These are phyloP conservation scores for Kodamaea plutei DNA, from an alignment of 1,139 yeast genomes.

Conservation along the genomic window DNA sequence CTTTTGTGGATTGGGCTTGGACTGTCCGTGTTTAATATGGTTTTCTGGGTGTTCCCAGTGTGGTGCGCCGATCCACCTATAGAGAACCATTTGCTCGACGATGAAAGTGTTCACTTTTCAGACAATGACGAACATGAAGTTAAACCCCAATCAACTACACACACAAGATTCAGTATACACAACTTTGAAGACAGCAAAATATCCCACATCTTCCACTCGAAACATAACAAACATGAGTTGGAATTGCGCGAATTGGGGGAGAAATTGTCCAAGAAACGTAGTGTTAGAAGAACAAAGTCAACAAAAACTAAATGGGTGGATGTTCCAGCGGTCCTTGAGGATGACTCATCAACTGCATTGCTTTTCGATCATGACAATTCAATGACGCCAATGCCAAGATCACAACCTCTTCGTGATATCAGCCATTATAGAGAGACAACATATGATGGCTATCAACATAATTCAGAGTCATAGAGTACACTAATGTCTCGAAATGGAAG, in stretches of 20 bases:
- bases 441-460: conserved; percentile 14
- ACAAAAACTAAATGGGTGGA: background rate
- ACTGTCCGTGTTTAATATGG: conserved; percentile 15
- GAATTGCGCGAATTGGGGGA: conserved; percentile 32
- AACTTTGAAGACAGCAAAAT: conserved; percentile 5
- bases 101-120: background rate
- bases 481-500: too few species aligned
- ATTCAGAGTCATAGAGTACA: too few species aligned
- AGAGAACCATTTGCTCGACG: conserved; percentile 10
- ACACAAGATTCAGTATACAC: conserved; percentile 1
- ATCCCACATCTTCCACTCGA: conserved; percentile 8
- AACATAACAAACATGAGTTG: conserved; percentile 18
- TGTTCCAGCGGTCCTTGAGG: background rate
- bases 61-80: conserved; percentile 44
- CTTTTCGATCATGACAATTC: conserved; percentile 2
- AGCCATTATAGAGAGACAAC: conserved; percentile 17
- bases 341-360: conserved; percentile 1
- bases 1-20: conserved; percentile 36
- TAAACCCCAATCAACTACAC: conserved; percentile 6
- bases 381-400: background rate
- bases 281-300: conserved; percentile 11
- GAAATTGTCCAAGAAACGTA: conserved; percentile 17
- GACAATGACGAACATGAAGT: conserved; percentile 17
- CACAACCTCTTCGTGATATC: conserved; percentile 3
- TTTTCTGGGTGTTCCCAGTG: conserved; percentile 40